Evolutionary conservation across 495 filamentous ascomycete species (phyloP).

Genomic region (Hypoxylon fuscum): DNA sequence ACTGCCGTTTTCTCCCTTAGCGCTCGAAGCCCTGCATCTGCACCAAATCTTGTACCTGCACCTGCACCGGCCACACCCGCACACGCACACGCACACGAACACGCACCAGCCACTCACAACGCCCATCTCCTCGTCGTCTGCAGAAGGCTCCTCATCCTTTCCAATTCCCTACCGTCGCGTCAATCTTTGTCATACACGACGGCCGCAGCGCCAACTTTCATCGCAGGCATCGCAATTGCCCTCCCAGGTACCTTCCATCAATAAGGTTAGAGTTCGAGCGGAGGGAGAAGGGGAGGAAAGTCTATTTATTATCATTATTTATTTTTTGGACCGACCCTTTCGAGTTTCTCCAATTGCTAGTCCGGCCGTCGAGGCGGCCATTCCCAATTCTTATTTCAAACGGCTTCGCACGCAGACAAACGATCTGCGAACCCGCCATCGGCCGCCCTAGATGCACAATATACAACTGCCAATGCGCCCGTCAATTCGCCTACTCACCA

Average conservation of each 20-base stretch:
- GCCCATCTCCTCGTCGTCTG: slow-evolving; percentile 13
- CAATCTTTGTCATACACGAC: slow-evolving; percentile 34
- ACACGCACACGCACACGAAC: too few species aligned
- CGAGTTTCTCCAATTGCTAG: slow-evolving; percentile 25
- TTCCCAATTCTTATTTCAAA: slow-evolving; percentile 49
- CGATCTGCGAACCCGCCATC: slow-evolving; percentile 44
- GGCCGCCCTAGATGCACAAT: slow-evolving; percentile 52
- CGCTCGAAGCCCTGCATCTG: slow-evolving; percentile 20
- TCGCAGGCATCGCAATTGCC: slow-evolving; percentile 19
- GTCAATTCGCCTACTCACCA: slow-evolving; percentile 49
- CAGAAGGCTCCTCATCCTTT: slow-evolving; percentile 27
- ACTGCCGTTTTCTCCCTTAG: slow-evolving; percentile 27
- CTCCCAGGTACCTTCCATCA: too few species aligned
- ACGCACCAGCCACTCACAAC: slow-evolving; percentile 31
- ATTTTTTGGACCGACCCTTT: slow-evolving; percentile 2
- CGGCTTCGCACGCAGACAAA: slow-evolving; percentile 54
- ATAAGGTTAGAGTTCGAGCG: slow-evolving; percentile 28
- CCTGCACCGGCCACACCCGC: neutral
- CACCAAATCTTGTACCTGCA: neutral
- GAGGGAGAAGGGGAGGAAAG: slow-evolving; percentile 32
- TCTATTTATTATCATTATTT: slow-evolving; percentile 13
- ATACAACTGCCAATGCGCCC: slow-evolving; percentile 40
- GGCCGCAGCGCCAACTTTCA: slow-evolving; percentile 16
- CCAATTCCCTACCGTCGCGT: slow-evolving; percentile 27
- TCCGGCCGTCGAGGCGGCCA: slow-evolving; percentile 55